Evolutionary conservation across 768 basidiomycete species (phyloP).

Genomic region (Hortiboletus flavorubellus): DNA sequence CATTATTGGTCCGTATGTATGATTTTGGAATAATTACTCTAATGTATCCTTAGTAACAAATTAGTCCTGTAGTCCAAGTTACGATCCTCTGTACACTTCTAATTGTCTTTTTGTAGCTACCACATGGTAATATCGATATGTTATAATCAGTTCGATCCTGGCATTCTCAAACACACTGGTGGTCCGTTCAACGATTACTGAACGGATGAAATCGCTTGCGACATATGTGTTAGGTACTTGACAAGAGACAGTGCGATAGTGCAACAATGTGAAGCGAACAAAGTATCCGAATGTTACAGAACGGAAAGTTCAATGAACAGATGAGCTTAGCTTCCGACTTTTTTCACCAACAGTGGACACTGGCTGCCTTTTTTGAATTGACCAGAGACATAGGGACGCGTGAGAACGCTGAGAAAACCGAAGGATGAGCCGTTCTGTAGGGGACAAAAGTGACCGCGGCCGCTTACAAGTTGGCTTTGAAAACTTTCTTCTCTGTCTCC

Average conservation of each 20-base stretch:
- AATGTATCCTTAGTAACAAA: conserved; percentile 27
- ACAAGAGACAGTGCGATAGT: not conserved
- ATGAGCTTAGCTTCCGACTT: conserved; percentile 18
- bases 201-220: not conserved
- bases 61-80: conserved; percentile 8
- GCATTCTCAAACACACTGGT: not conserved
- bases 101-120: conserved; percentile 5
- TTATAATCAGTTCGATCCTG: not conserved
- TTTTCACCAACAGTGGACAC: conserved; percentile 53
- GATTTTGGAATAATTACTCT: not conserved
- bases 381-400: conserved; percentile 57
- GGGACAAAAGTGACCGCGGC: not conserved
- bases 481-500: conserved; percentile 49
- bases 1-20: conserved; percentile 10
- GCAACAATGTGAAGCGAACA: not conserved
- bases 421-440: not conserved
- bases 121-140: conserved; percentile 11
- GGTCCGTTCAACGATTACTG: too few species aligned
- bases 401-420: conserved; percentile 47
- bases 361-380: conserved; percentile 58
- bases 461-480: conserved; percentile 61
- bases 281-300: not conserved
- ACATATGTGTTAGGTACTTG: not conserved
- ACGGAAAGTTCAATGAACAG: not conserved
- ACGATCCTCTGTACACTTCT: conserved; percentile 1